Evolutionary conservation across 129 eudicot species (phyloP).

Genomic region (Apium graveolens): DNA sequence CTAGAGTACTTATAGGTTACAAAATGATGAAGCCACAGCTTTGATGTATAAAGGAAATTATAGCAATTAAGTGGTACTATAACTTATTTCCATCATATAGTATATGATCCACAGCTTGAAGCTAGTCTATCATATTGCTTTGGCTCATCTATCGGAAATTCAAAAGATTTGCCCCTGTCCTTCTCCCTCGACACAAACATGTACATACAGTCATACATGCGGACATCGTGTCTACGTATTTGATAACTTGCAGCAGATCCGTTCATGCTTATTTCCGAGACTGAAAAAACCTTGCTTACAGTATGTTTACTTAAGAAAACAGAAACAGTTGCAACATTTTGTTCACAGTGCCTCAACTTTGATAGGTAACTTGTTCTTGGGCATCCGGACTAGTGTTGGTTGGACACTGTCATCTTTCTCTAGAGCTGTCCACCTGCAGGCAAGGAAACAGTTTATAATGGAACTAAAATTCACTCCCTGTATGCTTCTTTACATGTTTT

Average conservation of each 20-base stretch:
- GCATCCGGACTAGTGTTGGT: conserved; percentile 83
- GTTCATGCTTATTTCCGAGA: neutral
- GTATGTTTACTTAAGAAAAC: neutral
- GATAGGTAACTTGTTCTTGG: conserved; percentile 71
- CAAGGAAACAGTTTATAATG: neutral
- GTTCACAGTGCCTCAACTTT: conserved; percentile 48
- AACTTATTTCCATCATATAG: neutral
- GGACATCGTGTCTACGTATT: neutral
- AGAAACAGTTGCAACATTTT: neutral
- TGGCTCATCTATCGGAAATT: neutral
- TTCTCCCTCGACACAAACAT: neutral
- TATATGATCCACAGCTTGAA: neutral
- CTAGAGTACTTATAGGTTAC: no score
- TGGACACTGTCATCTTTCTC: conserved; percentile 67
- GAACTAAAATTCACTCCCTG: neutral
- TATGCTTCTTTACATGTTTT: neutral
- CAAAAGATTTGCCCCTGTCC: neutral
- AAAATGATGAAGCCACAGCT: no score
- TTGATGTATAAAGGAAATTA: no score
- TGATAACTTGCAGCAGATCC: neutral
- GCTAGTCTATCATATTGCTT: neutral
- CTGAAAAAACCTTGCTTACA: neutral
- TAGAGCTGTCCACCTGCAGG: conserved; percentile 67
- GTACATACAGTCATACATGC: neutral
- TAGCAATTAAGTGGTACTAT: neutral